phyloP scores from a whole-genome alignment of 2,329 filamentous ascomycete species.

The Seiridium cupressi region DNA sequence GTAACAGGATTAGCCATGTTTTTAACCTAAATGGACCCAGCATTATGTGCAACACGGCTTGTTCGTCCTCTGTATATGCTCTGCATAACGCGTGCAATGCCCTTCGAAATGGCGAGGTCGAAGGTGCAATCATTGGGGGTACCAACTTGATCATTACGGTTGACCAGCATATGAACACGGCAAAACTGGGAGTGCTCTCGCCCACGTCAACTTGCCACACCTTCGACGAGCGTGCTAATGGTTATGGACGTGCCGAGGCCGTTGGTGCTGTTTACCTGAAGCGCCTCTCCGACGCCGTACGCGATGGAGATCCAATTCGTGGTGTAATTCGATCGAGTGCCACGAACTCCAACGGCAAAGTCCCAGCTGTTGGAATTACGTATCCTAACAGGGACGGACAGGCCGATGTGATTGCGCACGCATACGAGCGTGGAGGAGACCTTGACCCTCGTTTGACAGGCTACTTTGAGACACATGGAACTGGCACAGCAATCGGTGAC shows the following conservation, averaged over 20 bases:
- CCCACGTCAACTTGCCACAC: conserved; percentile 26
- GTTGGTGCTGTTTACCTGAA: conserved; percentile 18
- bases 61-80: conserved; percentile 33
- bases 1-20: conserved; percentile 29
- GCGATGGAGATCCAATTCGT: conserved; percentile 18
- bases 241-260: conserved; percentile 22
- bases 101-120: conserved; percentile 26
- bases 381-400: conserved; percentile 20
- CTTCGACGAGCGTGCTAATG: conserved; percentile 25
- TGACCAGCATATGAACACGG: conserved; percentile 24
- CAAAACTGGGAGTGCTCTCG: conserved; percentile 30
- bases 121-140: conserved; percentile 32
- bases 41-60: conserved; percentile 32
- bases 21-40: conserved; percentile 31
- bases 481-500: conserved; percentile 20
- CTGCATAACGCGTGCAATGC: conserved; percentile 27
- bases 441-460: conserved; percentile 13
- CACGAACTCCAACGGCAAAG: conserved; percentile 21
- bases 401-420: conserved; percentile 13
- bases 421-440: conserved; percentile 13
- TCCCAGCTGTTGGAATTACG: conserved; percentile 19
- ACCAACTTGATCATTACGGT: conserved; percentile 32
- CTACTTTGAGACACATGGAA: conserved; percentile 22
- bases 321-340: conserved; percentile 21
- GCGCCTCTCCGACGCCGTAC: conserved; percentile 17